Percentiles rank a stretch among this genome's conserved stretches.
These are phyloP conservation scores for Lasiodiplodia theobromae DNA, from an alignment of 2,329 filamentous ascomycete species.

Conservation along the genomic window DNA sequence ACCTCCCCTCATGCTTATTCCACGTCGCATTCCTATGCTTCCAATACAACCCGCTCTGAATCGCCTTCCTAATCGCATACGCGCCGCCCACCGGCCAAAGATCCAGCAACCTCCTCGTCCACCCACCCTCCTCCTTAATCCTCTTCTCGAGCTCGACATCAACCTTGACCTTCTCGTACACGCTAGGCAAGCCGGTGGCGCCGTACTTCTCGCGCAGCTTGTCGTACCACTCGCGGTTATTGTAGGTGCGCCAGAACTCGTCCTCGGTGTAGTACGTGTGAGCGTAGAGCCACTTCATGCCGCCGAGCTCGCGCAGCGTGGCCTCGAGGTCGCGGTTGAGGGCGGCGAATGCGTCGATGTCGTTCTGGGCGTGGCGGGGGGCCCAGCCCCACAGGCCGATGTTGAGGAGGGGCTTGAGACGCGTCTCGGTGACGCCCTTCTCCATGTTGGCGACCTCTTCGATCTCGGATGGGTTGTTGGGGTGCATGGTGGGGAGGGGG, in stretches of 20 bases:
- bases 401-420: slow-evolving; percentile 56
- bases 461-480: slow-evolving; percentile 6
- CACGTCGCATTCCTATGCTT: slow-evolving; percentile 44
- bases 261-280: slow-evolving; percentile 72
- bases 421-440: slow-evolving; percentile 38
- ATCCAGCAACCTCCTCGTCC: slow-evolving; percentile 31
- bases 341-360: slow-evolving; percentile 52
- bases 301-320: slow-evolving; percentile 64
- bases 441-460: background rate
- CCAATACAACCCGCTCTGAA: slow-evolving; percentile 47
- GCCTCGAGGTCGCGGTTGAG: slow-evolving; percentile 68
- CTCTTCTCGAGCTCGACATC: slow-evolving; percentile 17
- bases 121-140: slow-evolving; percentile 11
- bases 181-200: slow-evolving; percentile 66
- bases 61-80: slow-evolving; percentile 48
- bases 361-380: slow-evolving; percentile 15
- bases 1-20: slow-evolving; percentile 36
- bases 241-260: slow-evolving; percentile 73
- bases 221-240: slow-evolving; percentile 63
- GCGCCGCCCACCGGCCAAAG: slow-evolving; percentile 48
- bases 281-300: slow-evolving; percentile 75
- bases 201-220: slow-evolving; percentile 64
- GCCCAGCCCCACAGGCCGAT: slow-evolving; percentile 74
- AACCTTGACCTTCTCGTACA: slow-evolving; percentile 72
- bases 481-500: slow-evolving; percentile 24